Conservation (phyloP, 331 rosid genomes). For the Malus hybrid region DNA sequence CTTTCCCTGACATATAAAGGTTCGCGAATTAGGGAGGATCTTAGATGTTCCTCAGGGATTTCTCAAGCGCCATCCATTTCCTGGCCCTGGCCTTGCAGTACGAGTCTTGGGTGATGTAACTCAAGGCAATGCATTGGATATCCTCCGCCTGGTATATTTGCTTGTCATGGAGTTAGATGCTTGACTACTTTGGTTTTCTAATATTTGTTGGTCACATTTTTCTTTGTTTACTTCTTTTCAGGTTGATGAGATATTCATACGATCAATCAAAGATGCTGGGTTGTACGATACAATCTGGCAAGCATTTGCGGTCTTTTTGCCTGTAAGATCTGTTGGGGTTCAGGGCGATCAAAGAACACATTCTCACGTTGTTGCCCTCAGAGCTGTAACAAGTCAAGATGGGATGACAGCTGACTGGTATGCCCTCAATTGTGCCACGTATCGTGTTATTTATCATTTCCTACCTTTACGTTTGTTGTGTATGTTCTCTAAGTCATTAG, state of each 20-base stretch:
- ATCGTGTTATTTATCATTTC: neutral
- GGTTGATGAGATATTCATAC: constrained; percentile 97
- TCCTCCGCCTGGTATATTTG: constrained; percentile 66
- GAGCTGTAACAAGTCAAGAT: constrained; percentile 98
- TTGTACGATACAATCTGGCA: constrained; percentile 93
- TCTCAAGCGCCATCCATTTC: constrained; percentile 93
- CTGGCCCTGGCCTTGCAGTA: constrained; percentile 98
- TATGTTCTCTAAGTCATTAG: neutral
- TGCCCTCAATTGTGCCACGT: constrained; percentile 13
- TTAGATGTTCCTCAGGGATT: constrained; percentile 71
- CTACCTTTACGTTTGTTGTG: neutral
- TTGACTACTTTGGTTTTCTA: constrained; percentile 2
- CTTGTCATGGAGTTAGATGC: neutral
- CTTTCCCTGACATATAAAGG: constrained; percentile 29
- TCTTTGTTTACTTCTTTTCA: constrained; percentile 15
- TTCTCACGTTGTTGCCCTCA: constrained; percentile 87
- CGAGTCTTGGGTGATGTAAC: constrained; percentile 92
- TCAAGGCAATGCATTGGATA: constrained; percentile 65
- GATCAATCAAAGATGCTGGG: constrained; percentile 91
- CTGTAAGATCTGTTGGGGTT: constrained; percentile 88
- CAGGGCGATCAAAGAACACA: constrained; percentile 99
- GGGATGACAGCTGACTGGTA: constrained; percentile 99
- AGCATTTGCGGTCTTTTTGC: constrained; percentile 96
- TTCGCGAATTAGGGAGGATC: constrained; percentile 79
- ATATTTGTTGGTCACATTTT: neutral